These are phyloP conservation scores for Trypanosoma platydactyli DNA, from an alignment of 208 protist species.

Conservation along the genomic window DNA sequence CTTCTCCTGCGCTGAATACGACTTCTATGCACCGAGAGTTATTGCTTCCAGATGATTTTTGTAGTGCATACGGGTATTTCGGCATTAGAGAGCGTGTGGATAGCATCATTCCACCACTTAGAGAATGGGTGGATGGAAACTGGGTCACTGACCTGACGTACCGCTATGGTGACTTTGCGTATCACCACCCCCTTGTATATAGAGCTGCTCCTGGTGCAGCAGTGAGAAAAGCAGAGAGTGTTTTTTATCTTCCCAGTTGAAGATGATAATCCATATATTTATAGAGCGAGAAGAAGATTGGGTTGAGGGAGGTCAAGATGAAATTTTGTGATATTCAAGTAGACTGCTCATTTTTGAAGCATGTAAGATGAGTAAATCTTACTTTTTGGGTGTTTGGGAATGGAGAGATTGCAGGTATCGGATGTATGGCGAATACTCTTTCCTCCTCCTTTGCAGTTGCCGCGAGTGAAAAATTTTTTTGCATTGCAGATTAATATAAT, in stretches of 20 bases:
- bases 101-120: constrained; percentile 20
- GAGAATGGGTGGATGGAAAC: constrained; percentile 15
- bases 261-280: neutral
- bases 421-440: neutral
- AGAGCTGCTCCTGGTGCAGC: constrained; percentile 4
- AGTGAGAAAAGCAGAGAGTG: neutral
- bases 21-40: constrained; percentile 4
- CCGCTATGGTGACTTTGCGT: constrained; percentile 28
- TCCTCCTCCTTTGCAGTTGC: constrained; percentile 10
- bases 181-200: constrained; percentile 21
- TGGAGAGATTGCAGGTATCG: neutral
- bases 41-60: constrained; percentile 8
- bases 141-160: constrained; percentile 9
- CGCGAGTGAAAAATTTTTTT: constrained; percentile 6
- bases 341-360: no score
- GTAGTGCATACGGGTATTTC: neutral
- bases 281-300: neutral
- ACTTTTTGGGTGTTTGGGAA: neutral
- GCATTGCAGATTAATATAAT: no score
- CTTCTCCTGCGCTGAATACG: neutral
- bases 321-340: no score
- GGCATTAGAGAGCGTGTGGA: constrained; percentile 16
- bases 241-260: neutral
- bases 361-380: constrained; percentile 6
- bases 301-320: no score